phyloP scores from a whole-genome alignment of 345 rosid genomes.

The Citrus medica region DNA sequence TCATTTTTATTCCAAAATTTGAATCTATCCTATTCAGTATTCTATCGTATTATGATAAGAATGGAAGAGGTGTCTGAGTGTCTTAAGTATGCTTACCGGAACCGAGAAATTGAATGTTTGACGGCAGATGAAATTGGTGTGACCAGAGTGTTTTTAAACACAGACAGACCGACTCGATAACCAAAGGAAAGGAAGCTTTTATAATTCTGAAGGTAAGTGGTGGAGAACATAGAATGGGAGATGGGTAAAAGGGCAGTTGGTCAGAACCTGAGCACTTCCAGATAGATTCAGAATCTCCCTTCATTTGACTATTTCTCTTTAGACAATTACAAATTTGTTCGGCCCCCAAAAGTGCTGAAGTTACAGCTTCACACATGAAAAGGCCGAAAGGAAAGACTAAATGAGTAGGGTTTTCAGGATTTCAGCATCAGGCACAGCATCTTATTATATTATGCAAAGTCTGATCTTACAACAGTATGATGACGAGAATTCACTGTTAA shows the following conservation, averaged over 20 bases:
- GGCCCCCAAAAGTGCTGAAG: neutral
- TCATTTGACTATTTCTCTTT: constrained; percentile 1
- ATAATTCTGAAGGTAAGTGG: neutral
- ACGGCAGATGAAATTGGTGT: neutral
- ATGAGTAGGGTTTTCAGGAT: neutral
- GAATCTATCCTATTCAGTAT: no score
- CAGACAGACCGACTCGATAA: neutral
- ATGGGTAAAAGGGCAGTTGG: constrained; percentile 13
- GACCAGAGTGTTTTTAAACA: neutral
- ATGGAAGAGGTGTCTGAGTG: no score
- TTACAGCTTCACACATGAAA: neutral
- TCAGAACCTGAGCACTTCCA: constrained; percentile 3
- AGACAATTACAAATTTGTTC: neutral
- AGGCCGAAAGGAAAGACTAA: constrained; percentile 2
- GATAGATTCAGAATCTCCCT: neutral
- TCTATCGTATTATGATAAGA: no score
- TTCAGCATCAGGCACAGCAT: neutral
- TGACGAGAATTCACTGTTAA: neutral
- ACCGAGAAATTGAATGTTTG: neutral
- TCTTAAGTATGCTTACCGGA: no score
- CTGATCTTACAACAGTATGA: neutral
- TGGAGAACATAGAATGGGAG: neutral
- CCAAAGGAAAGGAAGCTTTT: neutral
- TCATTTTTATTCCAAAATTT: no score
- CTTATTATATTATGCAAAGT: neutral